Conservation (phyloP, 495 filamentous ascomycete species). For the Peziza echinospora region DNA sequence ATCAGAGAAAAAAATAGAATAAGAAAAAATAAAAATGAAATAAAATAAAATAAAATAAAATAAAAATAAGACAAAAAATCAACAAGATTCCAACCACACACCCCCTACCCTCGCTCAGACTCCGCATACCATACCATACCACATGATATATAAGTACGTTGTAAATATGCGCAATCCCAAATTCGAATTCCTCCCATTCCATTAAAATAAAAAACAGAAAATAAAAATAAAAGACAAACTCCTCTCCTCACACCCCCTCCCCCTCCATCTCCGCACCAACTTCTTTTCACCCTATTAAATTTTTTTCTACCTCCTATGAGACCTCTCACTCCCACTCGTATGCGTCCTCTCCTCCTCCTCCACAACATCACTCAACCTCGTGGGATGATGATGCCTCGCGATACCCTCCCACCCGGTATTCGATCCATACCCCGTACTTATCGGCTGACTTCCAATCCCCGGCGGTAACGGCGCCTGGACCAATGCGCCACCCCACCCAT, state of each 20-base stretch:
- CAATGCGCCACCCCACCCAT: slow-evolving; percentile 8
- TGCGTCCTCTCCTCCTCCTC: slow-evolving; percentile 43
- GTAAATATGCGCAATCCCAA: too few relatives aligned
- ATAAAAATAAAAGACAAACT: slow-evolving; percentile 3
- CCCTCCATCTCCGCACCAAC: slow-evolving; percentile 1
- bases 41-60: slow-evolving; percentile 5
- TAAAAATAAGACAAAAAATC: slow-evolving; percentile 4
- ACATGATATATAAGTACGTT: too few relatives aligned
- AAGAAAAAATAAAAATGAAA: not conserved
- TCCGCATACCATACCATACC: too few relatives aligned
- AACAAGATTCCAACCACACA: too few relatives aligned
- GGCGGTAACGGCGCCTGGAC: slow-evolving; percentile 8
- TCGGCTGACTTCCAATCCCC: slow-evolving; percentile 7
- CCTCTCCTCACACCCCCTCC: slow-evolving; percentile 1
- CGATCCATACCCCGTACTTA: slow-evolving; percentile 40
- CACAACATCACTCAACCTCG: slow-evolving; percentile 77
- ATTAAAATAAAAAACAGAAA: slow-evolving; percentile 5
- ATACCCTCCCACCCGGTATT: slow-evolving; percentile 54
- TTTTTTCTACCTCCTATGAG: slow-evolving; percentile 27
- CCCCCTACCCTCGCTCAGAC: too few relatives aligned
- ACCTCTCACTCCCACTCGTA: not conserved
- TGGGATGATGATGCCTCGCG: slow-evolving; percentile 85
- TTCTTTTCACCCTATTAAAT: slow-evolving; percentile 1
- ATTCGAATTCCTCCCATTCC: too few relatives aligned
- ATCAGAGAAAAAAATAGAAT: not conserved